Conservation (phyloP, 2,329 filamentous ascomycete species). For the Monosporascus sp. region DNA sequence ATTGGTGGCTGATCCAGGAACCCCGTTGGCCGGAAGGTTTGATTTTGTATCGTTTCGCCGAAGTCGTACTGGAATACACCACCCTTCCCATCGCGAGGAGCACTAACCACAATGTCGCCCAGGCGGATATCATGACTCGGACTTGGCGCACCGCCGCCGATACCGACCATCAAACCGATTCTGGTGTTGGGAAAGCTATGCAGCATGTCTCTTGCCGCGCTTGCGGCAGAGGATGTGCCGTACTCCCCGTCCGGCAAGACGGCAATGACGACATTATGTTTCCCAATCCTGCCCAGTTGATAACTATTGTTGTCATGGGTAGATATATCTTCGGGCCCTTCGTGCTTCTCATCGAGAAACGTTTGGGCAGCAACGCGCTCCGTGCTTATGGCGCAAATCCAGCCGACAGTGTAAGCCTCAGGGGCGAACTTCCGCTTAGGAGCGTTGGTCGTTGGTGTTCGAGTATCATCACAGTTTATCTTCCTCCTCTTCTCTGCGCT, state of each 20-base stretch:
- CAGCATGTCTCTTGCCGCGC: slow-evolving; percentile 24
- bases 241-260: slow-evolving; percentile 19
- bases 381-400: no score
- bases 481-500: no score
- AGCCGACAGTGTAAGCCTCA: no score
- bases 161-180: slow-evolving; percentile 40
- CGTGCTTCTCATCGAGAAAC: slow-evolving; percentile 15
- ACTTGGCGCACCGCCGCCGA: slow-evolving; percentile 26
- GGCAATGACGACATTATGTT: slow-evolving; percentile 17
- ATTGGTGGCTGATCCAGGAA: slow-evolving; percentile 13
- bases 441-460: no score
- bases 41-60: slow-evolving; percentile 9
- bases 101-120: slow-evolving; percentile 21
- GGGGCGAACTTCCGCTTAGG: no score
- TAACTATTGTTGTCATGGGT: slow-evolving; percentile 4
- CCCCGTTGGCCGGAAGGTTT: slow-evolving; percentile 10
- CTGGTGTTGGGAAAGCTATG: slow-evolving; percentile 28
- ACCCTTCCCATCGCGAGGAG: slow-evolving; percentile 4
- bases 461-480: no score
- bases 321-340: background rate
- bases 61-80: slow-evolving; percentile 21
- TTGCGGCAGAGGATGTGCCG: slow-evolving; percentile 28
- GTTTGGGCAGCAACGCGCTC: no score
- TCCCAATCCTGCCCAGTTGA: slow-evolving; percentile 2
- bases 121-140: slow-evolving; percentile 10